Evolutionary conservation across 108 stramenopile genomes (phyloP).

Genomic region (Skeletonema potamos): DNA sequence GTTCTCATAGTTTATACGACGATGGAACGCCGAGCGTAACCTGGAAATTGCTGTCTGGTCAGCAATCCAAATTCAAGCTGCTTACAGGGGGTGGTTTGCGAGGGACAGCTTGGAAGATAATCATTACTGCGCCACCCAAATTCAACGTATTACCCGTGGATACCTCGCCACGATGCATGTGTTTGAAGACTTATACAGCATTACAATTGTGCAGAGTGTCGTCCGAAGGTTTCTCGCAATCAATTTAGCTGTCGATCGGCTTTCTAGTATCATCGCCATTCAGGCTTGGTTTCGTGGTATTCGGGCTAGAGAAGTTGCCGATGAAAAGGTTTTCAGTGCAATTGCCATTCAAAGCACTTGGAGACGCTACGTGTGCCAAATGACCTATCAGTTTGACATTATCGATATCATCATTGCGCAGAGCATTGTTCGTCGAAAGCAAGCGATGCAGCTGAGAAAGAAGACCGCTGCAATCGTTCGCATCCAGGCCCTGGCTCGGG

Average conservation of each 20-base stretch:
- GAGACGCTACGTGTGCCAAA: constrained; percentile 52
- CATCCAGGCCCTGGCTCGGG: constrained; percentile 27
- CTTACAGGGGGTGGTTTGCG: constrained; percentile 67
- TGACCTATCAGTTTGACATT: constrained; percentile 52
- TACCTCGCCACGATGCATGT: constrained; percentile 62
- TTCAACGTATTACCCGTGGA: constrained; percentile 72
- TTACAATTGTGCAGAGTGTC: constrained; percentile 61
- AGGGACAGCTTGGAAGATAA: constrained; percentile 56
- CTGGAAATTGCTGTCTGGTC: constrained; percentile 53
- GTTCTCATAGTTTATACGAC: constrained; percentile 60
- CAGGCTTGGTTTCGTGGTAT: constrained; percentile 56
- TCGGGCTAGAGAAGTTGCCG: constrained; percentile 25
- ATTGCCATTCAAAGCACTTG: constrained; percentile 58
- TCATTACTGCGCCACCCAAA: constrained; percentile 58
- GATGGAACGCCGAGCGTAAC: constrained; percentile 73
- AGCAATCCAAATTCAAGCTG: constrained; percentile 61
- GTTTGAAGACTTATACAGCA: constrained; percentile 65
- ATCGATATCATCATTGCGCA: constrained; percentile 74
- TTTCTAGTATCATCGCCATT: constrained; percentile 46
- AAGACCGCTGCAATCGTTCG: constrained; percentile 22
- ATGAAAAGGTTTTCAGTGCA: constrained; percentile 38
- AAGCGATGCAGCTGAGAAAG: constrained; percentile 26
- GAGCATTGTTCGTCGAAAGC: constrained; percentile 55
- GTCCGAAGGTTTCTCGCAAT: constrained; percentile 53
- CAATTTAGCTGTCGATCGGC: constrained; percentile 36